These are phyloP conservation scores for Ascosphaera pollenicola DNA, from an alignment of 2,329 filamentous ascomycete genomes.

Conservation along the genomic window DNA sequence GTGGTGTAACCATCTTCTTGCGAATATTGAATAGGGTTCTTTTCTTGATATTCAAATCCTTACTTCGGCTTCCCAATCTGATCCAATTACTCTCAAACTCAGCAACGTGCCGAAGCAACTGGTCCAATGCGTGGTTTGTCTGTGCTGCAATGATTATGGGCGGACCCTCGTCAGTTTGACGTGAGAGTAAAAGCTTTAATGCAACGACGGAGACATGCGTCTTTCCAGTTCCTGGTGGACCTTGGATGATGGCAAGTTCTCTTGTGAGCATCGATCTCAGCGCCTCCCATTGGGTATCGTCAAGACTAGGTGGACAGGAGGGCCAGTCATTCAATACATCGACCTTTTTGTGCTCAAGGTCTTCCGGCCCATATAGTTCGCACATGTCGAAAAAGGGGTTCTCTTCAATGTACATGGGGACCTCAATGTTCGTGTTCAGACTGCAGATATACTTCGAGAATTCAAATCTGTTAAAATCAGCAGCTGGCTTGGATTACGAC, in stretches of 20 bases:
- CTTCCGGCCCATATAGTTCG: slow-evolving; percentile 16
- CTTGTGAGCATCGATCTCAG: slow-evolving; percentile 48
- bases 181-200: slow-evolving; percentile 41
- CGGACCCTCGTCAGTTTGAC: slow-evolving; percentile 31
- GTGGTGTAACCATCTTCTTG: slow-evolving; percentile 10
- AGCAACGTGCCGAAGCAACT: slow-evolving; percentile 45
- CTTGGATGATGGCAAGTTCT: slow-evolving; percentile 56
- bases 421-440: slow-evolving; percentile 17
- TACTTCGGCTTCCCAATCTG: slow-evolving; percentile 47
- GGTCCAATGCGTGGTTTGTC: slow-evolving; percentile 79
- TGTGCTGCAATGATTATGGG: slow-evolving; percentile 66
- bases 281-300: slow-evolving; percentile 48
- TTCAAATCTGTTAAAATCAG: slow-evolving; percentile 17
- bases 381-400: slow-evolving; percentile 30
- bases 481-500: slow-evolving; percentile 1
- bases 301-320: slow-evolving; percentile 27
- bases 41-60: slow-evolving; percentile 40
- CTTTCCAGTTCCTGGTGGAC: slow-evolving; percentile 61
- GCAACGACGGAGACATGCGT: slow-evolving; percentile 60
- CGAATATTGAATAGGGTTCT: slow-evolving; percentile 45
- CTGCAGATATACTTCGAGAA: slow-evolving; percentile 21
- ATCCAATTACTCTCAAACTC: slow-evolving; percentile 40
- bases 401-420: slow-evolving; percentile 30
- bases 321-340: slow-evolving; percentile 36
- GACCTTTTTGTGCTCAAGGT: slow-evolving; percentile 22